These are phyloP conservation scores for Tieghemostelium lacteum DNA, from an alignment of 78 protist genomes.

Conservation along the genomic window DNA sequence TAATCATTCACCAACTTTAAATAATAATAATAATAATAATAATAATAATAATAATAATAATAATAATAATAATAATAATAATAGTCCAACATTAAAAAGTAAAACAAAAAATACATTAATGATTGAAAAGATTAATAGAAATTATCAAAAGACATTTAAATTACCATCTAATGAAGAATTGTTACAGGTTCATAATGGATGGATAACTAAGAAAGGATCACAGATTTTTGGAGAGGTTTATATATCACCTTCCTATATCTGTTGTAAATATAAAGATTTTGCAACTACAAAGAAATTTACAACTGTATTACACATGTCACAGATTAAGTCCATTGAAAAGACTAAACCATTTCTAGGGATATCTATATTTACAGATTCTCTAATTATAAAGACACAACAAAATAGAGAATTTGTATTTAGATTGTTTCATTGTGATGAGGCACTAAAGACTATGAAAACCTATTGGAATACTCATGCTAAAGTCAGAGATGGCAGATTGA, in stretches of 20 bases:
- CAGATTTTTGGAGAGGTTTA: constrained; percentile 33
- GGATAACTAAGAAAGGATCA: constrained; percentile 29
- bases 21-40: neutral
- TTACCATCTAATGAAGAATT: constrained; percentile 54
- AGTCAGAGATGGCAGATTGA: neutral
- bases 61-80: neutral
- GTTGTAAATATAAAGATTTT: constrained; percentile 45
- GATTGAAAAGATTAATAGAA: constrained; percentile 53
- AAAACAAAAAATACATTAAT: constrained; percentile 49
- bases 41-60: neutral
- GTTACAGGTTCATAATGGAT: constrained; percentile 44
- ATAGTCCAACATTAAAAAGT: constrained; percentile 27
- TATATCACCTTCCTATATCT: constrained; percentile 51
- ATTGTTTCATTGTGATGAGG: constrained; percentile 70
- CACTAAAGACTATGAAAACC: constrained; percentile 46
- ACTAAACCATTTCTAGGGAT: constrained; percentile 63
- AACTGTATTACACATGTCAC: constrained; percentile 48
- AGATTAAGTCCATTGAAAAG: constrained; percentile 48
- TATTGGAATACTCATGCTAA: neutral
- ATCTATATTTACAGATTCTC: constrained; percentile 37
- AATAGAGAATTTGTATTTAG: constrained; percentile 5
- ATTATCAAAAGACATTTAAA: constrained; percentile 35
- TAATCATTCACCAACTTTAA: neutral
- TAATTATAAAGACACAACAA: neutral
- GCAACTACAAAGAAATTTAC: constrained; percentile 45